Evolutionary conservation across 495 filamentous ascomycete genomes (phyloP).

Genomic region (Baudoinia panamericana): DNA sequence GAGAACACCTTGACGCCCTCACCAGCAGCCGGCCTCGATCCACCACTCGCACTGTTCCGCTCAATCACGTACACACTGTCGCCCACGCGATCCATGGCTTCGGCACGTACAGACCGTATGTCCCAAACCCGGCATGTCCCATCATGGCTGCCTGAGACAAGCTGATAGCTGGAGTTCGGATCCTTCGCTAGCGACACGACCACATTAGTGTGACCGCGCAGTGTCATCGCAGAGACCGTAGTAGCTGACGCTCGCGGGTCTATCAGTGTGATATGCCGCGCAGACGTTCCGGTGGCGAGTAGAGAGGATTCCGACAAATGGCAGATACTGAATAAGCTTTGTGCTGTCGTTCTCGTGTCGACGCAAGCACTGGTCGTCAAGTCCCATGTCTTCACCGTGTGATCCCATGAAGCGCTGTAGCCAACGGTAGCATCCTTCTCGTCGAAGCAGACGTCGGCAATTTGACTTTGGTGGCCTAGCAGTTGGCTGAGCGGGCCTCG

Average conservation of each 20-base stretch:
- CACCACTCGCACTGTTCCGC: constrained; percentile 44
- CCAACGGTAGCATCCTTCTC: constrained; percentile 71
- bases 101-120: constrained; percentile 40
- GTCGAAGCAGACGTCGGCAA: constrained; percentile 69
- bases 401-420: constrained; percentile 80
- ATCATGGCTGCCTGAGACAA: constrained; percentile 76
- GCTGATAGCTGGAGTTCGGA: constrained; percentile 60
- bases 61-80: constrained; percentile 71
- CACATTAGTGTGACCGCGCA: constrained; percentile 78
- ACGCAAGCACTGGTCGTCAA: constrained; percentile 61
- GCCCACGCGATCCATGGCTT: constrained; percentile 47
- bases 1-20: constrained; percentile 84
- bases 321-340: constrained; percentile 62
- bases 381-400: constrained; percentile 82
- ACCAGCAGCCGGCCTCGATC: constrained; percentile 40
- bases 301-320: constrained; percentile 54
- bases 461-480: constrained; percentile 54
- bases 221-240: constrained; percentile 66
- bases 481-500: constrained; percentile 68
- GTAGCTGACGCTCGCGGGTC: constrained; percentile 69
- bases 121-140: constrained; percentile 90
- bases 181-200: constrained; percentile 57
- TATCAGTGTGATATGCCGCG: constrained; percentile 77
- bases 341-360: constrained; percentile 66
- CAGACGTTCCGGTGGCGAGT: constrained; percentile 71